These are phyloP conservation scores for Coemansia guatemalensis DNA, from an alignment of 192 early-diverging fungal species.

Conservation along the genomic window DNA sequence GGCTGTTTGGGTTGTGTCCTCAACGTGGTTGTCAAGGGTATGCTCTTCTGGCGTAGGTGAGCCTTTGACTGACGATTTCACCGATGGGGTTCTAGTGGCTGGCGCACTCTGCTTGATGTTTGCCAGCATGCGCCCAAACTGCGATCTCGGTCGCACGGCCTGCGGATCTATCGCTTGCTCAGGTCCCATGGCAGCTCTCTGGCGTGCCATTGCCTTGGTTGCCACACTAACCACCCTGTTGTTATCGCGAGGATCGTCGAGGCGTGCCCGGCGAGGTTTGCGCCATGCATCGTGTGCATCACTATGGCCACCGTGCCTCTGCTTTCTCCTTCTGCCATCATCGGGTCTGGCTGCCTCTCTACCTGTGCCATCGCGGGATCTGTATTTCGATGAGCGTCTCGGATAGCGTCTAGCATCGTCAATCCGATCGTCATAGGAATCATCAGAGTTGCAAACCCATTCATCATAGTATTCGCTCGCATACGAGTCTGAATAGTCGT, in stretches of 20 bases:
- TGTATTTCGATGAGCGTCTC: not conserved
- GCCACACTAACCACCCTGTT: slow-evolving; percentile 12
- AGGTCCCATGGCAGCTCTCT: not conserved
- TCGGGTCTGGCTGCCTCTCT: not conserved
- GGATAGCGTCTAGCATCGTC: not conserved
- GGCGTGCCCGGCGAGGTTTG: slow-evolving; percentile 3
- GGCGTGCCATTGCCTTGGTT: not conserved
- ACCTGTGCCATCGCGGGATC: not conserved
- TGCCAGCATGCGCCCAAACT: slow-evolving; percentile 48
- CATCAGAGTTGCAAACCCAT: slow-evolving; percentile 20
- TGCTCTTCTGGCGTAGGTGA: not conserved
- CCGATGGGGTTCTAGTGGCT: not conserved
- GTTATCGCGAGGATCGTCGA: slow-evolving; percentile 47
- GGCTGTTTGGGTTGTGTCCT: not conserved
- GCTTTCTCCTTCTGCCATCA: not conserved
- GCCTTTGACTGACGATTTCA: slow-evolving; percentile 1
- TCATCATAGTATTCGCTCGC: slow-evolving; percentile 36
- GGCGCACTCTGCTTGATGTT: slow-evolving; percentile 36
- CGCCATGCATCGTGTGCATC: not conserved
- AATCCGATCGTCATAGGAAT: slow-evolving; percentile 6
- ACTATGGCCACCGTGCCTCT: not conserved
- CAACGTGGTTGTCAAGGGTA: not conserved
- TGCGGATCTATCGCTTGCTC: not conserved
- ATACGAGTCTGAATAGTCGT: slow-evolving; percentile 34
- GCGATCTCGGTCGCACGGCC: slow-evolving; percentile 25